These are phyloP conservation scores for Colletotrichum agaves DNA, from an alignment of 2,329 filamentous ascomycete genomes.

Conservation along the genomic window DNA sequence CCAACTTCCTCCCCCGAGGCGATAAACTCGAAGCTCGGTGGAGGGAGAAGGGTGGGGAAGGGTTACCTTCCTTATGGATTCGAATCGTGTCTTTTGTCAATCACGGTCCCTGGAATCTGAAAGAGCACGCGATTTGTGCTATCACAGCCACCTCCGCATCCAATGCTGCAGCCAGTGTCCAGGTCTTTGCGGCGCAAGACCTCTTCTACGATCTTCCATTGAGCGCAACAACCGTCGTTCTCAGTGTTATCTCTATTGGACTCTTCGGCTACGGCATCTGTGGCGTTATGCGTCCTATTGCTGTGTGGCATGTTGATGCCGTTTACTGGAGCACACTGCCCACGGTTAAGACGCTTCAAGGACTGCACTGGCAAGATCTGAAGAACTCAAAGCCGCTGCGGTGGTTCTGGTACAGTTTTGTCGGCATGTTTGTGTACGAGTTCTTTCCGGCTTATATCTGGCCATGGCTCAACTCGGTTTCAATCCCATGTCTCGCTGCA, in stretches of 20 bases:
- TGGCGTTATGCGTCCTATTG: conserved; percentile 63
- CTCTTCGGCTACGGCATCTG: conserved; percentile 66
- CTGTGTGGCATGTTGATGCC: conserved; percentile 65
- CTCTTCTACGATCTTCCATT: conserved; percentile 63
- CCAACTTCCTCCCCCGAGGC: conserved; percentile 60
- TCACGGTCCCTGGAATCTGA: conserved; percentile 61
- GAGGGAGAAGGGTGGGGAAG: conserved; percentile 53
- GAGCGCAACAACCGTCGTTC: conserved; percentile 56
- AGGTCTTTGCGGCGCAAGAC: conserved; percentile 59
- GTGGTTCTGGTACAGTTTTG: conserved; percentile 63
- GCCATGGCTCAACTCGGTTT: conserved; percentile 65
- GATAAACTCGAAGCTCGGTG: conserved; percentile 60
- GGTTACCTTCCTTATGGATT: conserved; percentile 55
- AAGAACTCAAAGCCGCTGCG: conserved; percentile 62
- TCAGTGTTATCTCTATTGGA: conserved; percentile 63
- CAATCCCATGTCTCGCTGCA: conserved; percentile 63
- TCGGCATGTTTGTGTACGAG: conserved; percentile 61
- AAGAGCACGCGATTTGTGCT: conserved; percentile 65
- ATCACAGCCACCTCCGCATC: conserved; percentile 66
- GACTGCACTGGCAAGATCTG: conserved; percentile 63
- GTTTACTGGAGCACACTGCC: conserved; percentile 67
- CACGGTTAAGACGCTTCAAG: conserved; percentile 63
- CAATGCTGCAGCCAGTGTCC: conserved; percentile 55
- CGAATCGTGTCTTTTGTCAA: conserved; percentile 58
- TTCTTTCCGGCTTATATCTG: conserved; percentile 66